Evolutionary conservation across 352 stramenopile species (phyloP), one percentile per base, ranked within the genome.

Genomic region (Phytopythium kandeliae): DNA sequence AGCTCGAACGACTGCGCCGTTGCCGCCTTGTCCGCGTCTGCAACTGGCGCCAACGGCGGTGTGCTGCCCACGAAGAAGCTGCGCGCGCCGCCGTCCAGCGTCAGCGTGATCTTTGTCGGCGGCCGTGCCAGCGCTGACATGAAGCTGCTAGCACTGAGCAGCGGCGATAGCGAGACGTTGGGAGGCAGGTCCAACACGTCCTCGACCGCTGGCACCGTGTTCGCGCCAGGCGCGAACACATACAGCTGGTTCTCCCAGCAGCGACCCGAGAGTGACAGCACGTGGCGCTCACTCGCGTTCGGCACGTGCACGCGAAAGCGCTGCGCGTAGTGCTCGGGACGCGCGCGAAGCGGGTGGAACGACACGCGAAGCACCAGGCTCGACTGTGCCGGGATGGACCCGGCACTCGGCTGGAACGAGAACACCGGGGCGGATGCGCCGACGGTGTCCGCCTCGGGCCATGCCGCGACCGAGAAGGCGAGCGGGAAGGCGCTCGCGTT

Each of bases 211-310:
- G 30, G 45, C 13, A 22, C 30, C 4, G 26, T 30, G 28, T 51
- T n/a, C n/a, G 45, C 48, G 19, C n/a, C 49, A 2, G 65, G 75
- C 17, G 64, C 67, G 33, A 77, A 79, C 8, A 88, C 64, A 52
- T 89, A 92, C 3, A 92, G 48, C 36, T 95, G 81, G 34, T 85
- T 80, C 51, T 91, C 81, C 77, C 81, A 91, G 55, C 81, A 90
- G 0, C 78, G 69, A 2, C 78, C 79, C n/a, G 69, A 63, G 9
- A 85, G 26, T 16, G 48, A 58, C 2, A 90, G 33, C 5, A 89
- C 21, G 51, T 92, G 74, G 2, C 71, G 65, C 42, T 95, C 80
- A 5, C 62, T 78, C 45, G 90, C 76, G 51, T 91, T 91, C 0
- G 84, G 79, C 2, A 92, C 81, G 43, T 84, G 63, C 34, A 95